These are phyloP conservation scores for Serendipita indica DNA, from an alignment of 768 basidiomycete genomes.

Conservation along the genomic window DNA sequence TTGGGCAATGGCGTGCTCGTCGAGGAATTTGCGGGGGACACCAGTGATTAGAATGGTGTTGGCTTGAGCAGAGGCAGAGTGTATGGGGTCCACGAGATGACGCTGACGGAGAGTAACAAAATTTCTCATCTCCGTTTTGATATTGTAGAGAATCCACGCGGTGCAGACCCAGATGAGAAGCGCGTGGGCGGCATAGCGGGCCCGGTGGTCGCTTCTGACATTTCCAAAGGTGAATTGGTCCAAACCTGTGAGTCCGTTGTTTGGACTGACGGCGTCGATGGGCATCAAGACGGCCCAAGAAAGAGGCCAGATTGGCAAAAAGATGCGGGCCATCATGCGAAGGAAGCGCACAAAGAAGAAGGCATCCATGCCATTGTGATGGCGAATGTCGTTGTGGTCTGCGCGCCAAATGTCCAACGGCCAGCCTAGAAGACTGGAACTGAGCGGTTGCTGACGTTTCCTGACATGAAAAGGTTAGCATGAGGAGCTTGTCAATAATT, in stretches of 20 bases:
- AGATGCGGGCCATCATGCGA: constrained; percentile 64
- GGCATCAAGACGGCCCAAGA: constrained; percentile 82
- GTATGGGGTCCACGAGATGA: constrained; percentile 57
- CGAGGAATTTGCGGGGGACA: constrained; percentile 65
- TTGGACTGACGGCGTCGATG: constrained; percentile 33
- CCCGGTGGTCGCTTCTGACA: constrained; percentile 33
- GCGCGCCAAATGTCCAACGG: constrained; percentile 45
- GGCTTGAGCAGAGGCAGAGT: constrained; percentile 70
- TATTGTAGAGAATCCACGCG: constrained; percentile 75
- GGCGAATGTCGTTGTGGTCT: constrained; percentile 46
- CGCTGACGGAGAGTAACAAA: constrained; percentile 71
- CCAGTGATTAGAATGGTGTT: constrained; percentile 85
- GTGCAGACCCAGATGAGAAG: constrained; percentile 66
- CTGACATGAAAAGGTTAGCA: constrained; percentile 21
- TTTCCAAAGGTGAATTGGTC: constrained; percentile 74
- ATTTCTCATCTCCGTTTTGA: constrained; percentile 63
- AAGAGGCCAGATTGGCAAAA: constrained; percentile 83
- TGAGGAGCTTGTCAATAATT: too few relatives aligned
- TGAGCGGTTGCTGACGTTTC: constrained; percentile 43
- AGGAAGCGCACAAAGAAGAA: constrained; percentile 73
- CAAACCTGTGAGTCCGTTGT: constrained; percentile 41
- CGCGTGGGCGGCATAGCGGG: constrained; percentile 64
- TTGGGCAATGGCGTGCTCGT: constrained; percentile 45
- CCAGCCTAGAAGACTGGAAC: constrained; percentile 43
- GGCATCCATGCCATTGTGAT: constrained; percentile 71